Base-by-base conservation (phyloP, 208 protist genomes). In the Tritrichomonas foetus region DNA sequence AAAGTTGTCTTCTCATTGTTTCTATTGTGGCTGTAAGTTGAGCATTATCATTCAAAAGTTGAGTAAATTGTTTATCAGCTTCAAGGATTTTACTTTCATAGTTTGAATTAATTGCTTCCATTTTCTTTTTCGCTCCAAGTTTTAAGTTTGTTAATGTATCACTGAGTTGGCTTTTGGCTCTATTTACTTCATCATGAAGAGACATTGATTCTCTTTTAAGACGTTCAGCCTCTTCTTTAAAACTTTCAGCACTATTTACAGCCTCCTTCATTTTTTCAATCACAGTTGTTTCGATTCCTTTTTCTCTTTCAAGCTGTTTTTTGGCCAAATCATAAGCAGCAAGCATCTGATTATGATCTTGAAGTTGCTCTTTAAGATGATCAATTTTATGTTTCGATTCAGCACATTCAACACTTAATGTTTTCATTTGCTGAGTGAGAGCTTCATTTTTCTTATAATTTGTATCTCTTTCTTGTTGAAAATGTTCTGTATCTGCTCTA, bases 231-330 rank as follows among this genome's bases (percentile, higher is more conserved):
- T 53, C 41, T 39, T 25, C 20, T 57, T 89, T 89, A 20, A 33
- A 89, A 53, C 47, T 49, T n/a, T 89, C 78, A 36, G 78, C 78
- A 16, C 8, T 49, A 39, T 57, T 49, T 44, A 89, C 27, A 53
- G 78, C 78, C n/a, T 89, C 78, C 39, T 89, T 89, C 41, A 89
- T 53, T 61, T 89, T 89, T 41, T 44, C 47, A 89, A 89, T 53
- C 30, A 47, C 47, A 39, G 78, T 44, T 89, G 44, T 57, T 89
- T 89, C 78, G 11, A 89, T 89, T n/a, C 27, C 20, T 89, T 89
- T 49, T 57, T 89, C 78, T 8, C 47, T 44, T 39, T 44, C 78
- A 30, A 89, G 78, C 27, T 89, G 78, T 30, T 89, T 89, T 49
- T 89, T 44, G 8, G 78, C 78, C 39, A 89, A 36, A n/a, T 89